Conservation (phyloP, 2,329 filamentous ascomycete genomes). For the Cytospora paraplurivora region DNA sequence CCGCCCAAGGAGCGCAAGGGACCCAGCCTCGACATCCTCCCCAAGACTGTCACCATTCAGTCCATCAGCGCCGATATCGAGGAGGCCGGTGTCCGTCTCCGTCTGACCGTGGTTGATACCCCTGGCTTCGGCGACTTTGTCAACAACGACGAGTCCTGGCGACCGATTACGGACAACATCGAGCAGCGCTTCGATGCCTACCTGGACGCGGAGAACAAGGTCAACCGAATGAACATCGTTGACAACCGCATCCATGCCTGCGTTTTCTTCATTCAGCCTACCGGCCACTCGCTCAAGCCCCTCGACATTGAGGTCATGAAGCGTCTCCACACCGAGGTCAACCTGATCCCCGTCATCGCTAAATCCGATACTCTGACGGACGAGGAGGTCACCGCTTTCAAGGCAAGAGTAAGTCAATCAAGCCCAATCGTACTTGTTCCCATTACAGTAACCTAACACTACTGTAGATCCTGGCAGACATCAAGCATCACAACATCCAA, state of each 20-base stretch:
- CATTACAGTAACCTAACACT: constrained; percentile 21
- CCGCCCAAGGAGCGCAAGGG: constrained; percentile 98
- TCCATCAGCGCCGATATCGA: constrained; percentile 96
- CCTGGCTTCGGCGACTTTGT: constrained; percentile 99
- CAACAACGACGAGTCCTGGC: constrained; percentile 99
- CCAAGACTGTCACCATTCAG: constrained; percentile 95
- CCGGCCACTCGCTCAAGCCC: constrained; percentile 96
- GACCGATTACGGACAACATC: constrained; percentile 98
- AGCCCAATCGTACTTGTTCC: too few relatives aligned
- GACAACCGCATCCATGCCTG: constrained; percentile 99
- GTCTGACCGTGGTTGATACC: constrained; percentile 95
- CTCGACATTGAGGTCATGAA: constrained; percentile 99
- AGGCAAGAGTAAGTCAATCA: constrained; percentile 77
- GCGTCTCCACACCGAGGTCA: constrained; percentile 99
- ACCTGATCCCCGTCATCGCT: constrained; percentile 97
- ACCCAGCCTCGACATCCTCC: constrained; percentile 95
- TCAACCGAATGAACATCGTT: constrained; percentile 99
- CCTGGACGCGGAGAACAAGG: constrained; percentile 99
- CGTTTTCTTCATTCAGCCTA: constrained; percentile 99
- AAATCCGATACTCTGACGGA: constrained; percentile 98
- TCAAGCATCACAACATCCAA: constrained; percentile 95
- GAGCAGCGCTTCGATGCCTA: constrained; percentile 99
- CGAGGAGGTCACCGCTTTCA: constrained; percentile 92
- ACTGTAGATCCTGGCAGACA: constrained; percentile 87
- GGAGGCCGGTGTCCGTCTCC: constrained; percentile 95